Percentiles rank a stretch among this genome's conserved stretches.
These are phyloP conservation scores for Coleophoma cylindrospora DNA, from an alignment of 2,329 filamentous ascomycete species.

Conservation along the genomic window DNA sequence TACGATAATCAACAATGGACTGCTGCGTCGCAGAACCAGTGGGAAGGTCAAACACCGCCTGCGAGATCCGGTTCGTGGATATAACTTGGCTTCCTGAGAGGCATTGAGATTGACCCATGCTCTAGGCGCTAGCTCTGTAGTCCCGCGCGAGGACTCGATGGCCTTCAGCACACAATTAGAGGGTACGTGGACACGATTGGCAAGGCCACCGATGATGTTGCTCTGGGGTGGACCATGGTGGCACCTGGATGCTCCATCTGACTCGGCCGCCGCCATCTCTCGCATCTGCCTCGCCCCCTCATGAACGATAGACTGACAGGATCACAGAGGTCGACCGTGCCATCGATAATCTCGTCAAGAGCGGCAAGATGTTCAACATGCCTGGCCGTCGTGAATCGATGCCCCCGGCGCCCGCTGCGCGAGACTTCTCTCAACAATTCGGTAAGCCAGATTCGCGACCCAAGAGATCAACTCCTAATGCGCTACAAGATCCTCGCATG, in stretches of 20 bases:
- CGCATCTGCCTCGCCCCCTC: not conserved
- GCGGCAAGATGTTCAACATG: constrained; percentile 81
- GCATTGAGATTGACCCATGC: constrained; percentile 19
- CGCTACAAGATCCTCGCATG: constrained; percentile 57
- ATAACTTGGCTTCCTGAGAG: constrained; percentile 1
- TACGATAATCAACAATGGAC: constrained; percentile 65
- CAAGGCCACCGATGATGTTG: constrained; percentile 6
- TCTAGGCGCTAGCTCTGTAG: constrained; percentile 69
- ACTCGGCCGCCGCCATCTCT: not conserved
- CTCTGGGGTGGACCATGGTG: constrained; percentile 3
- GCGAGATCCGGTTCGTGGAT: constrained; percentile 61
- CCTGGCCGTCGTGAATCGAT: constrained; percentile 77
- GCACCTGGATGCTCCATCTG: not conserved
- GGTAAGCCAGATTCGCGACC: constrained; percentile 40
- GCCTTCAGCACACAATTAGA: constrained; percentile 88
- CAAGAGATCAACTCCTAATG: too few relatives aligned
- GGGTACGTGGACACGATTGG: constrained; percentile 54
- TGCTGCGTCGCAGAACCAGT: constrained; percentile 54
- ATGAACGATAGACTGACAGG: constrained; percentile 7
- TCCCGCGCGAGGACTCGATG: constrained; percentile 66
- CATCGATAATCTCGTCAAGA: constrained; percentile 93
- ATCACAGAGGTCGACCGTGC: constrained; percentile 86
- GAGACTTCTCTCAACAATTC: constrained; percentile 48
- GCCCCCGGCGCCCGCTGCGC: constrained; percentile 54
- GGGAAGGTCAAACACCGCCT: constrained; percentile 69